Conservation (phyloP, 75 land plant species). For the Ceratopteris richardii region DNA sequence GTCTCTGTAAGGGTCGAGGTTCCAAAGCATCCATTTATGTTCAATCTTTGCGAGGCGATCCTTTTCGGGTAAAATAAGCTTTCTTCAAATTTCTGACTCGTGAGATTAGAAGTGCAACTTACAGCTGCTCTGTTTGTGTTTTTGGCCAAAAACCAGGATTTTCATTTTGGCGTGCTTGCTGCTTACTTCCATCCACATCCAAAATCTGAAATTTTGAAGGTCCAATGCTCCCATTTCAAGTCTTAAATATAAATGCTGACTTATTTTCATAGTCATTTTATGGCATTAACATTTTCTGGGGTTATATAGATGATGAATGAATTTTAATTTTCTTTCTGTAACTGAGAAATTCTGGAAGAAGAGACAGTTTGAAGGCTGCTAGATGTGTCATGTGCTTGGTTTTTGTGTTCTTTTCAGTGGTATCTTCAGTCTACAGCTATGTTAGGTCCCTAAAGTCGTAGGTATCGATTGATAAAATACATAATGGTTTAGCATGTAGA, state of each 20-base stretch:
- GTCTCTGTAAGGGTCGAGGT: constrained; percentile 47
- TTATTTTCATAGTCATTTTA: neutral
- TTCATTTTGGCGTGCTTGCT: constrained; percentile 73
- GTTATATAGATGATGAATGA: neutral
- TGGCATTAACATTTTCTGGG: neutral
- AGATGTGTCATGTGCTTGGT: too few species aligned
- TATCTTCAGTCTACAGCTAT: too few species aligned
- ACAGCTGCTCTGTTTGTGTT: too few species aligned
- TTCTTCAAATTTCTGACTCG: neutral
- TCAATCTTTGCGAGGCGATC: constrained; percentile 88
- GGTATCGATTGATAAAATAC: too few species aligned
- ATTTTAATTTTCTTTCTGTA: neutral
- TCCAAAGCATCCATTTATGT: constrained; percentile 63
- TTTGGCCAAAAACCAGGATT: too few species aligned
- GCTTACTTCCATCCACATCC: constrained; percentile 66
- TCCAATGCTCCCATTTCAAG: constrained; percentile 11
- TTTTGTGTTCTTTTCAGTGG: too few species aligned
- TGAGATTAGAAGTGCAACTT: too few species aligned
- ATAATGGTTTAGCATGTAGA: too few species aligned
- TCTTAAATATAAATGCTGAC: neutral
- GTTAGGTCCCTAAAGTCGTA: too few species aligned
- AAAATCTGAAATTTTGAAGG: constrained; percentile 78
- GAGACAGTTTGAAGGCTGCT: neutral
- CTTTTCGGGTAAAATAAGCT: constrained; percentile 51
- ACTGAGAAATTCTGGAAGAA: neutral